Base-by-base conservation (phyloP, 1,284 basidiomycete genomes). In the Ganoderma sinense region DNA sequence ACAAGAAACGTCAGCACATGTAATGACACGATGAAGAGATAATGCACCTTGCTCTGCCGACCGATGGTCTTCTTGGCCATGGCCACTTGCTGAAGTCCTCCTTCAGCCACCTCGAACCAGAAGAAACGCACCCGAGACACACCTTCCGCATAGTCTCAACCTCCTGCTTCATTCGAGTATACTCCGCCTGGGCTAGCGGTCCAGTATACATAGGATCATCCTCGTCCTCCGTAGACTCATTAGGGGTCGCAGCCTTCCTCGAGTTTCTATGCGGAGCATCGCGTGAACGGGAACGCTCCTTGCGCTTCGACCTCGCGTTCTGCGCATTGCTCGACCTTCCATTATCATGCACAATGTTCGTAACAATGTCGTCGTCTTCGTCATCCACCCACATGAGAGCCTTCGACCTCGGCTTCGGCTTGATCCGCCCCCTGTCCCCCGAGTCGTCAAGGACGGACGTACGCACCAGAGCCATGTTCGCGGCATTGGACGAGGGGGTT, bases 1-100 rank as follows among this genome's bases (percentile, higher is more conserved):
- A 70, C 20, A 4, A n/a, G 18, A n/a, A 14, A 58, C 45, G 18
- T 7, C 58, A 71, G 53, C 70, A 60, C n/a, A 43, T 56, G 41
- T 64, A 70, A 20, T 55, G 10, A 65, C 36, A 67, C 45, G n/a
- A 62, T 20, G 33, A 29, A 43, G 40, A 41, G 62, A 23, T 51
- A 29, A 31, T 75, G 67, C 40, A 90, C 91, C 84, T 91, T 91
- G 64, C 75, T 81, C 71, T 91, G 88, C 70, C 88, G 89, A 76
- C 85, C 86, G 0, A 85, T 79, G 0, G 78, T 79, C 76, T 88
- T 91, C 80, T 86, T 89, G 62, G 80, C 79, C 18, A 87, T 84
- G 26, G 83, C 79, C 20, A 84, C 73, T 63, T 84, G 77, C 82
- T 88, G 65, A 1, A 58, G 14, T 23, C 39, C n/a, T 11, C 80